Conservation (phyloP, 495 filamentous ascomycete genomes). For the Talaromyces wortmannii region DNA sequence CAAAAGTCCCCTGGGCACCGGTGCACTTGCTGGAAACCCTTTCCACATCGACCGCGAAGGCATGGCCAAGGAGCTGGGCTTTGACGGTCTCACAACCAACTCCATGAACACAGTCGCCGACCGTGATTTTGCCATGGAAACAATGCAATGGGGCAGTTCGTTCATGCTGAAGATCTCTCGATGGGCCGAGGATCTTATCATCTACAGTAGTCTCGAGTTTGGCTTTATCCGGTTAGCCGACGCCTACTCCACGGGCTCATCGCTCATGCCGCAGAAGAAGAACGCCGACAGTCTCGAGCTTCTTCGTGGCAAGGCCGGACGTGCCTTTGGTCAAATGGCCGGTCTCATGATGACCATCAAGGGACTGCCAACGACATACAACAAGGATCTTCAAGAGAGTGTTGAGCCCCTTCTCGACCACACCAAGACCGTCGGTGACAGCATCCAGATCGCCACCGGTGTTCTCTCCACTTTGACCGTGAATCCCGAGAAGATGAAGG, state of each 20-base stretch:
- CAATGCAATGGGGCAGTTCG: conserved; percentile 80
- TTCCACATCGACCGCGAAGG: conserved; percentile 85
- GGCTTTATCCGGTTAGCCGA: conserved; percentile 78
- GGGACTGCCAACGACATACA: conserved; percentile 84
- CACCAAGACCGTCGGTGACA: conserved; percentile 80
- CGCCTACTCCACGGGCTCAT: conserved; percentile 77
- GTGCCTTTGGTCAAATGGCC: conserved; percentile 82
- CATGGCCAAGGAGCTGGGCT: conserved; percentile 85
- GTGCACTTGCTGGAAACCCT: conserved; percentile 86
- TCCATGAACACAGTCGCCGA: conserved; percentile 77
- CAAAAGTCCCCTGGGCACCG: conserved; percentile 70
- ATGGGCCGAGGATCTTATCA: conserved; percentile 85
- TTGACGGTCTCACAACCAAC: conserved; percentile 75
- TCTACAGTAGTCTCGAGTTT: conserved; percentile 79
- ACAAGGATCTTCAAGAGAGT: conserved; percentile 91
- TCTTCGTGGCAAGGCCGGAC: conserved; percentile 77
- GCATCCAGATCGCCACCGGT: conserved; percentile 80
- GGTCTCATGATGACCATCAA: conserved; percentile 86
- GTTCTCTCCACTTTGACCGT: conserved; percentile 60
- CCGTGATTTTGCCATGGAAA: conserved; percentile 86
- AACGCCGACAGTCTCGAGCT: conserved; percentile 71
- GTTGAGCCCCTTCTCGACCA: conserved; percentile 84
- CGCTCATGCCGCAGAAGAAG: conserved; percentile 90
- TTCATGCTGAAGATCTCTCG: conserved; percentile 84
- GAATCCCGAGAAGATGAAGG: conserved; percentile 68